phyloP scores from a whole-genome alignment of 2,329 filamentous ascomycete genomes.

The Sarocladiaceae sp. region DNA sequence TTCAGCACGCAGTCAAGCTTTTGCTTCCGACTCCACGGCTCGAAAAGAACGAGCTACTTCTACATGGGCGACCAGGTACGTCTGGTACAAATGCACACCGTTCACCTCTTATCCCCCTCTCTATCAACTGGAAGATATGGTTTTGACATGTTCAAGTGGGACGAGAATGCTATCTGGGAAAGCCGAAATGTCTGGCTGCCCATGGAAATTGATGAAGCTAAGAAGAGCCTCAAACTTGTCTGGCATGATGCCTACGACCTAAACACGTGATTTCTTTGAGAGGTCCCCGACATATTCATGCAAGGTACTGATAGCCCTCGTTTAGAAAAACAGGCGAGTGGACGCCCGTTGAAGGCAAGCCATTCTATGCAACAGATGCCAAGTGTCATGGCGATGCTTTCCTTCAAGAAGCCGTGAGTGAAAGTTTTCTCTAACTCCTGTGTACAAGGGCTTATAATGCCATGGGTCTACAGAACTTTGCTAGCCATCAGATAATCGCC shows the following conservation, averaged over 20 bases:
- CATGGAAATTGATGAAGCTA: slow-evolving; percentile 44
- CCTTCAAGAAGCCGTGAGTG: background rate
- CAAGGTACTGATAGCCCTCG: background rate
- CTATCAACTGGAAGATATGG: background rate
- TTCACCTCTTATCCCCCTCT: background rate
- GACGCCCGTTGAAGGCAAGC: slow-evolving; percentile 39
- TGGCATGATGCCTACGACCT: slow-evolving; percentile 54
- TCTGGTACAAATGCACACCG: slow-evolving; percentile 5
- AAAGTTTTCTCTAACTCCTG: background rate
- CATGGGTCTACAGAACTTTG: slow-evolving; percentile 35
- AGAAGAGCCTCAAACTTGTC: slow-evolving; percentile 40
- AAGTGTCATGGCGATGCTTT: slow-evolving; percentile 11
- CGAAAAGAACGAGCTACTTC: slow-evolving; percentile 44
- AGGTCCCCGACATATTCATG: background rate
- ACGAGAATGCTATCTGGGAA: slow-evolving; percentile 49
- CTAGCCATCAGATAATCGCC: slow-evolving; percentile 37
- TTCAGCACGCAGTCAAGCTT: slow-evolving; percentile 50
- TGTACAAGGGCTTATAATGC: background rate
- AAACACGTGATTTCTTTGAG: slow-evolving; percentile 33
- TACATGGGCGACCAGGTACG: slow-evolving; percentile 40
- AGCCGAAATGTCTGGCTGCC: slow-evolving; percentile 53
- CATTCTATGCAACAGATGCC: slow-evolving; percentile 41
- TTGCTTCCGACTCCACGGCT: slow-evolving; percentile 41
- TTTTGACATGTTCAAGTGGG: slow-evolving; percentile 29
- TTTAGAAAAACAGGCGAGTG: slow-evolving; percentile 40